These are phyloP conservation scores for Phlebiopsis flavidoalba DNA, from an alignment of 768 basidiomycete species.

Conservation along the genomic window DNA sequence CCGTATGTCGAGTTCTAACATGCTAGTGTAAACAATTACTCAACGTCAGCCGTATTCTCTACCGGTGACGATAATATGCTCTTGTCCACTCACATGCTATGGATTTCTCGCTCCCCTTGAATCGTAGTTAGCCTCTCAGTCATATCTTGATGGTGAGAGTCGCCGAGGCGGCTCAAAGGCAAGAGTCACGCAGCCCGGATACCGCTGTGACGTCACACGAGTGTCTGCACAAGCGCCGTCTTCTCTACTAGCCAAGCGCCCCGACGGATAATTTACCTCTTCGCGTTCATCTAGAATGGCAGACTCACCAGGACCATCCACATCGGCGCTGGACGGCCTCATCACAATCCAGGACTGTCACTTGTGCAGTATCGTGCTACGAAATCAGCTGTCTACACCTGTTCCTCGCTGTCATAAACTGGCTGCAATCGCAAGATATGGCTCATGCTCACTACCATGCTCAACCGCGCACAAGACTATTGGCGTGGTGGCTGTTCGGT, in stretches of 20 bases:
- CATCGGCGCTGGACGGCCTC: background rate
- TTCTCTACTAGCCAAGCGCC: background rate
- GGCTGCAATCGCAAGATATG: too few species aligned
- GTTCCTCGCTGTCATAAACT: slow-evolving; percentile 75
- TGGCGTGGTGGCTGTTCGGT: slow-evolving; percentile 55
- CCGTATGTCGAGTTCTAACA: background rate
- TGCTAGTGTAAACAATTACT: background rate
- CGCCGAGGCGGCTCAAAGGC: too few species aligned
- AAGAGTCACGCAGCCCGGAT: too few species aligned
- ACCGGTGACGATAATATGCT: too few species aligned
- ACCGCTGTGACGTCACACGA: too few species aligned
- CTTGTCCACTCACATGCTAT: too few species aligned
- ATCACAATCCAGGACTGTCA: too few species aligned
- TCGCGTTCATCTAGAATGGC: background rate
- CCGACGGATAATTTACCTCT: background rate
- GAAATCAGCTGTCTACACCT: slow-evolving; percentile 61
- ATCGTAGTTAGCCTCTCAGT: too few species aligned
- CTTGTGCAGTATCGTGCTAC: slow-evolving; percentile 26
- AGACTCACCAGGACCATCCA: background rate
- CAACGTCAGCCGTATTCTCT: background rate
- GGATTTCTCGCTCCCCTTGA: too few species aligned
- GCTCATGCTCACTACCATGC: slow-evolving; percentile 72
- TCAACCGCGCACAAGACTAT: slow-evolving; percentile 60
- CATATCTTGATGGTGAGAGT: too few species aligned
- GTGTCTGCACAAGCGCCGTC: background rate